Evolutionary conservation across 176 grass and related monocot species (phyloP).

Genomic region (Oryza rufipogon): DNA sequence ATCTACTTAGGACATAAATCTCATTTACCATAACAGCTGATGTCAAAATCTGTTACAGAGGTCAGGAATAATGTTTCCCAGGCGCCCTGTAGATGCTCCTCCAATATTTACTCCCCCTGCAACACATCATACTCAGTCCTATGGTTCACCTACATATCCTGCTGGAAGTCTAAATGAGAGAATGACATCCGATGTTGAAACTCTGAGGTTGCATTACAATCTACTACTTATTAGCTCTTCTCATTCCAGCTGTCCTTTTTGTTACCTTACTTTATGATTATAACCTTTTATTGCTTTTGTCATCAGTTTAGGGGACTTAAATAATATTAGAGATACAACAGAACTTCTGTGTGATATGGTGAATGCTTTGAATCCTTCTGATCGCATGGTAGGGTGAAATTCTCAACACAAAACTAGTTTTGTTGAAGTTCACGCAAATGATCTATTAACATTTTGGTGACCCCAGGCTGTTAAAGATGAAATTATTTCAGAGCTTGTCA

Average conservation of each 20-base stretch:
- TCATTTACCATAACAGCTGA: slow-evolving; percentile 26
- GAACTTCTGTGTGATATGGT: slow-evolving; percentile 91
- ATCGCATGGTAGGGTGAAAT: slow-evolving; percentile 53
- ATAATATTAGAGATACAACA: slow-evolving; percentile 69
- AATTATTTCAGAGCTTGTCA: slow-evolving; percentile 82
- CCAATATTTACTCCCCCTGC: slow-evolving; percentile 89
- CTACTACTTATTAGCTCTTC: background rate
- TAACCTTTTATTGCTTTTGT: slow-evolving; percentile 11
- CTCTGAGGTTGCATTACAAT: slow-evolving; percentile 61
- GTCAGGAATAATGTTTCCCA: slow-evolving; percentile 80
- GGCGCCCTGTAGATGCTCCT: slow-evolving; percentile 60
- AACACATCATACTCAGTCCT: slow-evolving; percentile 46
- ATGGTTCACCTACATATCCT: slow-evolving; percentile 57
- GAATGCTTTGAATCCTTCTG: slow-evolving; percentile 74
- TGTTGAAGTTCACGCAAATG: slow-evolving; percentile 30
- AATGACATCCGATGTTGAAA: slow-evolving; percentile 56
- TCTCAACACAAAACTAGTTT: slow-evolving; percentile 22
- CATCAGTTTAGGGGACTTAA: slow-evolving; percentile 75
- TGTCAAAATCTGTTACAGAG: slow-evolving; percentile 58
- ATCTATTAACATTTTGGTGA: slow-evolving; percentile 19
- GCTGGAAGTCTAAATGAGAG: slow-evolving; percentile 58
- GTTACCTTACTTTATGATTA: background rate
- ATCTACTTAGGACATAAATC: background rate
- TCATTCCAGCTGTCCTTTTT: background rate
- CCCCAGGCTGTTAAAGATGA: slow-evolving; percentile 80